Conservation (phyloP, 208 protist species). For the Borovskyia barvae region DNA sequence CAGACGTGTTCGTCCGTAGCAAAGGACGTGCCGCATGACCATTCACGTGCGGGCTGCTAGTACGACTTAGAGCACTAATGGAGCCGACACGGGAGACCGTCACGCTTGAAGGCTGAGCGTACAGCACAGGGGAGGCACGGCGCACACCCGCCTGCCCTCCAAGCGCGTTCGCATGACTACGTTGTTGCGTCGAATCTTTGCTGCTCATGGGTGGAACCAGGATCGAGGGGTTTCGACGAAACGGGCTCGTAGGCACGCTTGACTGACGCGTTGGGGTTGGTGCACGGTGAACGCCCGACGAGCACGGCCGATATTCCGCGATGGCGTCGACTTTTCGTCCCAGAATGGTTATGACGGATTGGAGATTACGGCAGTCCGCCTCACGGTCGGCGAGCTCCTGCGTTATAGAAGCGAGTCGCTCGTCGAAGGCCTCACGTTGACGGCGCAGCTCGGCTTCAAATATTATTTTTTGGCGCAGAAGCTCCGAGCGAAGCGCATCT, state of each 20-base stretch:
- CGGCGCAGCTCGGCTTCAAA: conserved; percentile 85
- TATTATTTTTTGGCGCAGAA: conserved; percentile 87
- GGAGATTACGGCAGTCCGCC: conserved; percentile 87
- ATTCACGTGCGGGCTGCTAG: conserved; percentile 33
- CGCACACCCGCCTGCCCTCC: background rate
- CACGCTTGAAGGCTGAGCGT: background rate
- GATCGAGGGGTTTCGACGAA: conserved; percentile 9
- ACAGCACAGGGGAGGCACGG: conserved; percentile 33
- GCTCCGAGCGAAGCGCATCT: conserved; percentile 77
- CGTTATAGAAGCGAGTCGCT: conserved; percentile 45
- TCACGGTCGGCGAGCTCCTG: conserved; percentile 83
- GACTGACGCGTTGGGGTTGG: conserved; percentile 42
- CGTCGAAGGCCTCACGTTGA: conserved; percentile 77
- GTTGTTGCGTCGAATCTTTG: conserved; percentile 3
- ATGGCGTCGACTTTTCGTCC: conserved; percentile 81
- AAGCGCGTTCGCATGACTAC: conserved; percentile 9
- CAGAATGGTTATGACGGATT: conserved; percentile 86
- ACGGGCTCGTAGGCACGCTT: conserved; percentile 17
- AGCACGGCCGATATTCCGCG: conserved; percentile 24
- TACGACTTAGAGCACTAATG: conserved; percentile 30
- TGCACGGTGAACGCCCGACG: conserved; percentile 29
- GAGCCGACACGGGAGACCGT: conserved; percentile 13
- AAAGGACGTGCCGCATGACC: conserved; percentile 16
- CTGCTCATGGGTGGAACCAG: background rate
- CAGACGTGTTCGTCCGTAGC: conserved; percentile 17